Conservation (phyloP, 83 land plant genomes). For the Diphasiastrum complanatum region DNA sequence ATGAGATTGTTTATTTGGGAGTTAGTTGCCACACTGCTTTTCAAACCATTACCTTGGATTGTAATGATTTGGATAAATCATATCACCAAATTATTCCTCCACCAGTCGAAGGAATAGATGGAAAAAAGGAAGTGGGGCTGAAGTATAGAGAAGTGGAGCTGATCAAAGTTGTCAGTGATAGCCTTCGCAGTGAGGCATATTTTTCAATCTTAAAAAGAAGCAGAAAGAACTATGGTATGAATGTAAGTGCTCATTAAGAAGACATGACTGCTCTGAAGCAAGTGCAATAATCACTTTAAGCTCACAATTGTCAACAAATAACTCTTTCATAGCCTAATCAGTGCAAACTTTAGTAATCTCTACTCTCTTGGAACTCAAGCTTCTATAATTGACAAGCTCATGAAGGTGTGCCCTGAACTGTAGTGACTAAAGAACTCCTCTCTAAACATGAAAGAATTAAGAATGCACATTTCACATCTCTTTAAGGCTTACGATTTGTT, state of each 20-base stretch:
- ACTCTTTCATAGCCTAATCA: neutral
- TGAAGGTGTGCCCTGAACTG: too few relatives aligned
- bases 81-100: conserved; percentile 27
- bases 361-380: too few relatives aligned
- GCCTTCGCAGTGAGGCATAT: conserved; percentile 29
- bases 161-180: conserved; percentile 24
- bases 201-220: conserved; percentile 18
- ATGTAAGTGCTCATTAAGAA: conserved; percentile 33
- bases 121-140: conserved; percentile 10
- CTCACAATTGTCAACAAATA: neutral
- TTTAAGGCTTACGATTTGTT: too few relatives aligned
- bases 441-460: too few relatives aligned
- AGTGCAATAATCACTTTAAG: neutral
- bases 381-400: too few relatives aligned
- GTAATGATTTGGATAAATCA: conserved; percentile 5
- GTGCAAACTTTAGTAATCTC: too few relatives aligned
- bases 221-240: conserved; percentile 9
- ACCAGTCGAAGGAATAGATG: neutral
- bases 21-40: conserved; percentile 8
- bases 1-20: conserved; percentile 31
- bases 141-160: conserved; percentile 26
- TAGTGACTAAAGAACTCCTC: too few relatives aligned
- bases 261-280: too few relatives aligned
- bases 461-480: too few relatives aligned
- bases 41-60: neutral